phyloP scores from a whole-genome alignment of 2,329 filamentous ascomycete species.

The Epichloe coenophiala region DNA sequence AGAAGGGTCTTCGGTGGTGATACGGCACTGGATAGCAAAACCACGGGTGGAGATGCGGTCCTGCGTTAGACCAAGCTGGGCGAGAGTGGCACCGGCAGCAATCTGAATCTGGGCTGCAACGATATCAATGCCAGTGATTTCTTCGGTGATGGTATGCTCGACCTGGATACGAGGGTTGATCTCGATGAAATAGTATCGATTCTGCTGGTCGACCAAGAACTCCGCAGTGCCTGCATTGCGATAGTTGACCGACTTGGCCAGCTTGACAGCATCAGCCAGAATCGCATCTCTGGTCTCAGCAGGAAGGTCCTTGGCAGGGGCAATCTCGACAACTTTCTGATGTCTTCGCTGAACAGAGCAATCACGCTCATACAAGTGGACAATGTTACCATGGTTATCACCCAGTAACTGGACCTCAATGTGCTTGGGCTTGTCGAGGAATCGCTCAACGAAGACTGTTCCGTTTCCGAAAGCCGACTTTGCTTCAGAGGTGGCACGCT shows the following conservation, averaged over 20 bases:
- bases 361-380: conserved; percentile 97
- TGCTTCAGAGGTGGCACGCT: conserved; percentile 92
- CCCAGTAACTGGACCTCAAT: conserved; percentile 97
- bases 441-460: conserved; percentile 96
- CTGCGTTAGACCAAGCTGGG: conserved; percentile 94
- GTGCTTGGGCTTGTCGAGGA: conserved; percentile 97
- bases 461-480: conserved; percentile 96
- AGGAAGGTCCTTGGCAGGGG: conserved; percentile 90
- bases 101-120: conserved; percentile 99
- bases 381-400: conserved; percentile 95
- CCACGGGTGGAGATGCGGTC: conserved; percentile 91
- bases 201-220: conserved; percentile 94
- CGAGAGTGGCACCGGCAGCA: conserved; percentile 81
- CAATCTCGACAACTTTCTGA: conserved; percentile 97
- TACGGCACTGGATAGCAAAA: conserved; percentile 96
- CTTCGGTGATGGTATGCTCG: conserved; percentile 98
- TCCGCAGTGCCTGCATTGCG: conserved; percentile 97
- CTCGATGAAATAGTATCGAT: conserved; percentile 98
- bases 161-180: conserved; percentile 99
- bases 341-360: conserved; percentile 97
- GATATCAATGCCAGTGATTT: conserved; percentile 97
- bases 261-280: conserved; percentile 77
- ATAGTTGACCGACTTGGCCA: conserved; percentile 94
- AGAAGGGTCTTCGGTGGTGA: conserved; percentile 91
- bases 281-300: conserved; percentile 73